phyloP scores from a whole-genome alignment of 192 early-diverging fungal species.

The Backusella luteola region DNA sequence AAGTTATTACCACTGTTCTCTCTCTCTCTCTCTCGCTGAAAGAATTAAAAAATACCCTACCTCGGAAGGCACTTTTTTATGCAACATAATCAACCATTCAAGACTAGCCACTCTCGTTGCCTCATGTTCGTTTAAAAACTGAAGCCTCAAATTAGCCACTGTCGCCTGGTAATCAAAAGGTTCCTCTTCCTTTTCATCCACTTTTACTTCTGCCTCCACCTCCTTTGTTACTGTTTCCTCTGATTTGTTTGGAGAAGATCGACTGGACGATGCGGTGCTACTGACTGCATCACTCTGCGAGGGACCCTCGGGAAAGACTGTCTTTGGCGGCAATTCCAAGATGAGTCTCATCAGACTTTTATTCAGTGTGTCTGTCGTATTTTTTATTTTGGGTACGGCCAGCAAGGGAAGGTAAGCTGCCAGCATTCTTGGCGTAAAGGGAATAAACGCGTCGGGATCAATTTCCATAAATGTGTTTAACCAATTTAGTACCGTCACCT shows the following conservation, averaged over 20 bases:
- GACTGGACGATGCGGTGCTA: not conserved
- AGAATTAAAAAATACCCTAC: slow-evolving; percentile 26
- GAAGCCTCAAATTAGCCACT: slow-evolving; percentile 74
- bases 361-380: slow-evolving; percentile 73
- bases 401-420: slow-evolving; percentile 83
- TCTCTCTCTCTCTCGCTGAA: not conserved
- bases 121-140: slow-evolving; percentile 85
- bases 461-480: slow-evolving; percentile 86
- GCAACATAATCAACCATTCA: slow-evolving; percentile 95
- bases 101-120: slow-evolving; percentile 88
- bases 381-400: slow-evolving; percentile 68
- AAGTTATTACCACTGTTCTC: not conserved
- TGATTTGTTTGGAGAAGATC: not conserved
- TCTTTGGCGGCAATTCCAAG: slow-evolving; percentile 50
- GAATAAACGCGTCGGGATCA: slow-evolving; percentile 78
- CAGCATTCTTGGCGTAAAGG: slow-evolving; percentile 77
- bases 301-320: slow-evolving; percentile 7
- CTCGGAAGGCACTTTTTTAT: slow-evolving; percentile 84
- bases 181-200: slow-evolving; percentile 33
- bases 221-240: not conserved
- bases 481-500: slow-evolving; percentile 90
- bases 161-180: slow-evolving; percentile 85
- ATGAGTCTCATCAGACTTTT: slow-evolving; percentile 74
- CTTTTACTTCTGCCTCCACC: not conserved
- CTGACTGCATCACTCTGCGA: not conserved